Evolutionary conservation across 192 early-diverging fungal species (phyloP), one percentile per base, ranked within the genome.

Genomic region (Coemansia sp.): DNA sequence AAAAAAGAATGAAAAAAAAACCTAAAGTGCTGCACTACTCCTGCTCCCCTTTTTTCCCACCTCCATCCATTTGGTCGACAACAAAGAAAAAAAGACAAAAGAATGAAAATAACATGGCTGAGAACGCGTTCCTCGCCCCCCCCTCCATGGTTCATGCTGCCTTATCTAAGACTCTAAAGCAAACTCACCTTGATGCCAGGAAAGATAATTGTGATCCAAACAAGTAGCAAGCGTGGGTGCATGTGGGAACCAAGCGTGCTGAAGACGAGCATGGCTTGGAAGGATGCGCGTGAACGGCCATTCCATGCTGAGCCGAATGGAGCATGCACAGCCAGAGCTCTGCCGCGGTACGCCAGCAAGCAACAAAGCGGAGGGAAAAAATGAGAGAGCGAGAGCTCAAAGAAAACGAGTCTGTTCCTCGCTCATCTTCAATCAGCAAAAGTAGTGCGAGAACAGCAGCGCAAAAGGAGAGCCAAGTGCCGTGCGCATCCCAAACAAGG

Each of bases 391-490:
- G 44, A 45, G 44, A 45, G 0, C 13, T 45, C 13, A 4, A 14
- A 9, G 13, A 45, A 14, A 45, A 50, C 16, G 7, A 50, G 48
- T 17, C 11, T 50, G 1, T 20, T 17, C 2, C 0, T 10, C 51
- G 4, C 32, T 32, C 32, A 32, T 10, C 51, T 22, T 22, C 51
- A 54, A 54, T 54, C 51, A 25, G 25, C 32, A 22, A 4, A 32
- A 32, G 51, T 45, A 14, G 44, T 45, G 44, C 44, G 4, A 32
- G 32, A 32, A 5, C 50, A 42, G 42, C 37, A 43, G 37, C 17
- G 42, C 17, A 65, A 53, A 64, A 64, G 45, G 19, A 53, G 48
- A 64, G 39, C 54, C 8, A 37, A 22, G 41, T 42, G n/a, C 11
- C 40, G 40, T 10, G 17, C 41, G 41, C 43, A 48, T 48, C 22